These are phyloP conservation scores for Tetrahymena malaccensis DNA, from an alignment of 73 alveolate species.

Conservation along the genomic window DNA sequence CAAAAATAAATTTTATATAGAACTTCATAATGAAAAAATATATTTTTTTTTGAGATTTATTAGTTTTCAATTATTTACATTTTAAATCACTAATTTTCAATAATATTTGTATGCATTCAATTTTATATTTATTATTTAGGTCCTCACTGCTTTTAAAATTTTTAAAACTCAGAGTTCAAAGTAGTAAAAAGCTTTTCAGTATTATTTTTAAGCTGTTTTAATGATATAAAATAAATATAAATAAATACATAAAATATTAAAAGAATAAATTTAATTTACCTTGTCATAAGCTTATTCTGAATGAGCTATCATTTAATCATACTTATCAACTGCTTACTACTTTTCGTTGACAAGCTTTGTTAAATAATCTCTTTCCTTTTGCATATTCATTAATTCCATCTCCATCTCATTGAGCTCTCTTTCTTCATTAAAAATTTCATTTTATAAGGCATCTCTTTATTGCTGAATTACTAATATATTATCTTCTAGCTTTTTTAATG, in stretches of 20 bases:
- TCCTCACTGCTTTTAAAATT: not conserved
- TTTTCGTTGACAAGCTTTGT: not conserved
- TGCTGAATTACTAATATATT: not conserved
- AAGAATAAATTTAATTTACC: not conserved
- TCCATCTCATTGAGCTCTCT: not conserved
- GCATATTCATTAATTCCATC: not conserved
- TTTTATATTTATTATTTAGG: not conserved
- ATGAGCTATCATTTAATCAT: not conserved
- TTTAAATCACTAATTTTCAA: not conserved
- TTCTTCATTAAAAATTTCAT: not conserved
- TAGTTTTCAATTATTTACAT: not conserved
- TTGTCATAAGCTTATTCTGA: not conserved
- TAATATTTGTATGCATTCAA: not conserved
- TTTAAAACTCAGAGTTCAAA: not conserved
- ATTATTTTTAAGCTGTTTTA: not conserved
- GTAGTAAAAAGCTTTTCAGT: not conserved
- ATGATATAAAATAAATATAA: not conserved
- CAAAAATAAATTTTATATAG: not conserved
- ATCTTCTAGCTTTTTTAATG: not conserved
- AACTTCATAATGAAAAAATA: not conserved
- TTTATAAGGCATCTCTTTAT: not conserved
- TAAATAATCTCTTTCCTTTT: not conserved
- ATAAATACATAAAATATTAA: not conserved
- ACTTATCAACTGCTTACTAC: not conserved
- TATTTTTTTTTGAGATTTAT: not conserved